Percentiles rank a stretch among this genome's conserved stretches.
These are phyloP conservation scores for Lomentospora prolificans DNA, from an alignment of 2,329 filamentous ascomycete species.

Conservation along the genomic window DNA sequence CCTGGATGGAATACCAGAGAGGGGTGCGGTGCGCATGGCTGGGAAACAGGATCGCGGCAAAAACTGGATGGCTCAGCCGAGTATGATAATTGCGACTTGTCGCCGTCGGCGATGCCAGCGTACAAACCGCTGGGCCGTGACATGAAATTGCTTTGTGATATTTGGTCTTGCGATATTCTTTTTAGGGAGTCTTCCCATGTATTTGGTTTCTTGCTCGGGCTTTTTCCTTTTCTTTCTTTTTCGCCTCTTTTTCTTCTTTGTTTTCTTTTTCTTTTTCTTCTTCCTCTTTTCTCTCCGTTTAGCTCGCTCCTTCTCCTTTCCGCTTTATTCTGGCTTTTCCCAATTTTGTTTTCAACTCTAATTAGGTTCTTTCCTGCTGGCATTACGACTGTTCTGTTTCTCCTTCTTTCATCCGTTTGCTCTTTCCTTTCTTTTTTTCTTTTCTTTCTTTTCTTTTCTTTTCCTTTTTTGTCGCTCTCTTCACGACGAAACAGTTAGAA, in stretches of 20 bases:
- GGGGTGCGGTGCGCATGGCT: not conserved
- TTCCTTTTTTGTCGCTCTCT: not conserved
- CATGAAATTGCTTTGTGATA: too few species aligned
- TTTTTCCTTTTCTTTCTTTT: not conserved
- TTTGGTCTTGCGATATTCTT: too few species aligned
- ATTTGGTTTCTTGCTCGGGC: not conserved
- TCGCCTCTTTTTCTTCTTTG: not conserved
- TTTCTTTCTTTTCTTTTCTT: not conserved
- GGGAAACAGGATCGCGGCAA: not conserved
- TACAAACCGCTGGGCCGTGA: too few species aligned
- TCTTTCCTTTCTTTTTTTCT: not conserved
- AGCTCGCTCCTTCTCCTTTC: too few species aligned
- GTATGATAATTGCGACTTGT: too few species aligned
- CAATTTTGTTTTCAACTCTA: too few species aligned
- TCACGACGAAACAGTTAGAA: too few species aligned
- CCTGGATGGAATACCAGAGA: slow-evolving; percentile 1
- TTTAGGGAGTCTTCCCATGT: not conserved
- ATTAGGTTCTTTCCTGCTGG: too few species aligned
- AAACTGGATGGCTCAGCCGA: too few species aligned
- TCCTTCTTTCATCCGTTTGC: not conserved
- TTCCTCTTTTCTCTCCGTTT: not conserved
- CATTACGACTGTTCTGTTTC: too few species aligned
- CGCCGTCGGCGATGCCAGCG: not conserved
- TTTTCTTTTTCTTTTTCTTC: not conserved
- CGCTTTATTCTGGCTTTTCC: too few species aligned